Base-by-base conservation (phyloP, 768 basidiomycete species). In the Candolleomyces aberdarensis region DNA sequence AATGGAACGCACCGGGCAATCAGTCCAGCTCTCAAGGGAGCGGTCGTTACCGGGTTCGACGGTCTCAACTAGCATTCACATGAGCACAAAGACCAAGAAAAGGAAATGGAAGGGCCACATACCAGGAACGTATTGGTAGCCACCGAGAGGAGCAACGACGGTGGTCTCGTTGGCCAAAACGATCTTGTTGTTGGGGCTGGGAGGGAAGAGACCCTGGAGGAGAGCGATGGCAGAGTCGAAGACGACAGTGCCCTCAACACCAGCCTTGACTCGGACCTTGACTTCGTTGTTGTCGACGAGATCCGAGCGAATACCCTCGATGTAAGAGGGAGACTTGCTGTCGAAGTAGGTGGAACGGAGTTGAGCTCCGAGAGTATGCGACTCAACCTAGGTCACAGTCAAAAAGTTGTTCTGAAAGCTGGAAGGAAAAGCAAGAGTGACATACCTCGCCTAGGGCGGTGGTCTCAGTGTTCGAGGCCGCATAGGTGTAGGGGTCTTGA, bases 71-170 rank as follows among this genome's bases (percentile, higher is more conserved):
- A 58, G 36, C 36, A 9, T 29, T 20, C 20, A 17, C 19, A 7
- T 17, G 51, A n/a, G 48, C 50, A 54, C 57, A 67, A 29, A 61
- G 40, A 36, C 0, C 51, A 48, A 32, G n/a, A 56, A 10, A 58
- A 11, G 40, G 62, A 32, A 20, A 11, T 5, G 3, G 29, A 63
- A 15, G 22, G 13, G 17, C 2, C 20, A 73, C 76, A 53, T 62
- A 84, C 87, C 82, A n/a, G 92, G 90, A 52, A 95, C 83, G 65
- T 94, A 95, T 74, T 94, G 91, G 72, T 94, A 95, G 3, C 91
- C 91, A 15, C 84, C 83, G 9, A 94, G 82, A 26, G 94, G 92
- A 1, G 89, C 85, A 20, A 83, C 72, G 64, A 95, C 77, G 26
- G 78, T 83, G 14, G 85, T 85, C 59, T 86, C 90, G 64, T 96